phyloP scores from a whole-genome alignment of 768 basidiomycete species.

The Agrocybe chaxingu region DNA sequence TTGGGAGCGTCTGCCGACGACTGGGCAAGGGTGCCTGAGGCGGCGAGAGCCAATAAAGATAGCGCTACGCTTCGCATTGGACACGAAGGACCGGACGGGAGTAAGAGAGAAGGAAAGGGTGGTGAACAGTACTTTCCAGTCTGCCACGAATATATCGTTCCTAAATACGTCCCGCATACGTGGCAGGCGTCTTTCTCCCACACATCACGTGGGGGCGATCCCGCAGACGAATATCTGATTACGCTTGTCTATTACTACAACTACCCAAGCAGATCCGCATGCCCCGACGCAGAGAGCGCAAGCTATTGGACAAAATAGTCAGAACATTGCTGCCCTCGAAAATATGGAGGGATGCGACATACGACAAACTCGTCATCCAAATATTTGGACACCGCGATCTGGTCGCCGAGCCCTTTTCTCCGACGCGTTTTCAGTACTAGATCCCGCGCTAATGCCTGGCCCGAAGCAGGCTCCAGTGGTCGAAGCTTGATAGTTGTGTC shows the following conservation, averaged over 20 bases:
- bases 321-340: slow-evolving; percentile 7
- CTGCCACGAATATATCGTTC: slow-evolving; percentile 18
- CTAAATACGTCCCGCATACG: slow-evolving; percentile 44
- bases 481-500: slow-evolving; percentile 96
- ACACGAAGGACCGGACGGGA: slow-evolving; percentile 62
- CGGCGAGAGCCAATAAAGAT: slow-evolving; percentile 69
- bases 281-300: slow-evolving; percentile 93
- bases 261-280: slow-evolving; percentile 81
- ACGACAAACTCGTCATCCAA: slow-evolving; percentile 96
- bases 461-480: slow-evolving; percentile 95
- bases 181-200: slow-evolving; percentile 39
- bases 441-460: slow-evolving; percentile 91
- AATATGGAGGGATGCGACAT: slow-evolving; percentile 4
- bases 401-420: slow-evolving; percentile 94
- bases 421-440: slow-evolving; percentile 94
- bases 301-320: slow-evolving; percentile 43
- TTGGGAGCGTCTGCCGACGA: slow-evolving; percentile 52
- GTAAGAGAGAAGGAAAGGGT: slow-evolving; percentile 32
- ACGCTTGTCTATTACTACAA: slow-evolving; percentile 3
- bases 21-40: slow-evolving; percentile 57
- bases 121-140: slow-evolving; percentile 24
- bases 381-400: slow-evolving; percentile 96
- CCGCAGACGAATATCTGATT: slow-evolving; percentile 4
- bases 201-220: slow-evolving; percentile 32
- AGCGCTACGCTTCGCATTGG: slow-evolving; percentile 88